Evolutionary conservation across 305 asterid species (phyloP).

Genomic region (Rubia balearica): DNA sequence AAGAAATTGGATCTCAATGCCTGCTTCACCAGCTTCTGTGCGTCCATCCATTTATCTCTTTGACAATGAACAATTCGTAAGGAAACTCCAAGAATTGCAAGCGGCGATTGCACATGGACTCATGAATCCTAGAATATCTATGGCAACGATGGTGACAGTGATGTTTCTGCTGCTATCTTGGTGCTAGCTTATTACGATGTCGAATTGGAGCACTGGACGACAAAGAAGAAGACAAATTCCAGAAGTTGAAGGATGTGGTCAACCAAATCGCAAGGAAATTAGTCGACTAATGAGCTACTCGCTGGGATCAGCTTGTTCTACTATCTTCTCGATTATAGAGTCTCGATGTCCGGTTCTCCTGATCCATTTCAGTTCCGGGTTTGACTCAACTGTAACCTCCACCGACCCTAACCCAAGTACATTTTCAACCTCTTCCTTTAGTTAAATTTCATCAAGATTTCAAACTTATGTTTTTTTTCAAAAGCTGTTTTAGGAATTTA

Average conservation of each 20-base stretch:
- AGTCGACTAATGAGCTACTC: slow-evolving; percentile 36
- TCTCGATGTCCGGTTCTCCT: slow-evolving; percentile 39
- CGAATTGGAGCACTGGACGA: too few species aligned
- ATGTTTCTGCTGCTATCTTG: too few species aligned
- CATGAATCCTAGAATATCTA: too few species aligned
- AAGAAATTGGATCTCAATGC: too few species aligned
- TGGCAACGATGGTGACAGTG: too few species aligned
- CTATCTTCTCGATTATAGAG: slow-evolving; percentile 41
- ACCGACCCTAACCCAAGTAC: slow-evolving; percentile 30
- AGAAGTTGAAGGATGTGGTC: slow-evolving; percentile 42
- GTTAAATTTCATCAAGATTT: background rate
- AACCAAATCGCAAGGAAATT: slow-evolving; percentile 42
- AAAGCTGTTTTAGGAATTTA: too few species aligned
- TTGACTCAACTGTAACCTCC: slow-evolving; percentile 24
- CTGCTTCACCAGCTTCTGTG: too few species aligned
- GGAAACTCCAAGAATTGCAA: too few species aligned
- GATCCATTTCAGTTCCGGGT: slow-evolving; percentile 18
- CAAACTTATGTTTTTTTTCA: background rate
- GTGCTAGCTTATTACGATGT: too few species aligned
- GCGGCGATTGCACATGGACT: too few species aligned
- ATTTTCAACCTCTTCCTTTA: slow-evolving; percentile 11
- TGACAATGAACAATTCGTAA: too few species aligned
- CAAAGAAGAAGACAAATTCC: slow-evolving; percentile 3
- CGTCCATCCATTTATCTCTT: too few species aligned
- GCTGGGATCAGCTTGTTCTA: slow-evolving; percentile 42